Base-by-base conservation (phyloP, 2,329 filamentous ascomycete species). In the Scopulariopsis brevicaulis region DNA sequence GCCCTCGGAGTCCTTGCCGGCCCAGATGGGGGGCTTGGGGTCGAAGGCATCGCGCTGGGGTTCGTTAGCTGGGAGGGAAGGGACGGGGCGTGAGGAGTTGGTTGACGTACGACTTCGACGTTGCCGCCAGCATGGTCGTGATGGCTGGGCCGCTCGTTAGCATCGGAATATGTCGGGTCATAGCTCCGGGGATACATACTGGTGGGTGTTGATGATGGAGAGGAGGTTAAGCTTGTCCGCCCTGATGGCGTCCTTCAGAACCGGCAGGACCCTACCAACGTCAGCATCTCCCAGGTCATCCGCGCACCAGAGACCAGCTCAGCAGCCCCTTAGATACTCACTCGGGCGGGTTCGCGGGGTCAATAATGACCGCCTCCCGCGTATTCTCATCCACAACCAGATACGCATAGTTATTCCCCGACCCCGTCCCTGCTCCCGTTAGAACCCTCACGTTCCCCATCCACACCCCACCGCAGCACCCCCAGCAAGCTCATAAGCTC, bases 41-140 rank as follows among this genome's bases (percentile, higher is more conserved):
- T 77, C 74, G 51, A 84, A 73, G 12, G 76, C 74, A 12, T 58
- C 56, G 34, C 56, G 56, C 56, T 58, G 32, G 3, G 50, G n/a
- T 15, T 4, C 18, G 54, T 25, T 20, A 43, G 25, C 20, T n/a
- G 11, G 12, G 55, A 14, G 12, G 14, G 22, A 22, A 5, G 24
- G 43, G 28, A 56, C 6, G 24, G 15, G n/a, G 28, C 6, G 37
- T n/a, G 37, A n/a, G 32, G 12, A 5, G n/a, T 34, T n/a, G 18
- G 22, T 32, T 18, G 50, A 64, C 76, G 66, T 73, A 92, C 90
- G 62, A 96, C 79, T 65, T 91, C 85, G 59, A 82, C 80, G 70
- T 99, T 99, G 10, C 94, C 94, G 62, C 94, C 94, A 1, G 94
- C 87, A 72, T 99, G 94, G 64, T 99, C 94, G 78, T 86, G 87